A percentile compares a stretch with the other conserved stretches of the same genome.
Conservation (phyloP, 805 yeast species). For the Hanseniaspora mollemarum region DNA sequence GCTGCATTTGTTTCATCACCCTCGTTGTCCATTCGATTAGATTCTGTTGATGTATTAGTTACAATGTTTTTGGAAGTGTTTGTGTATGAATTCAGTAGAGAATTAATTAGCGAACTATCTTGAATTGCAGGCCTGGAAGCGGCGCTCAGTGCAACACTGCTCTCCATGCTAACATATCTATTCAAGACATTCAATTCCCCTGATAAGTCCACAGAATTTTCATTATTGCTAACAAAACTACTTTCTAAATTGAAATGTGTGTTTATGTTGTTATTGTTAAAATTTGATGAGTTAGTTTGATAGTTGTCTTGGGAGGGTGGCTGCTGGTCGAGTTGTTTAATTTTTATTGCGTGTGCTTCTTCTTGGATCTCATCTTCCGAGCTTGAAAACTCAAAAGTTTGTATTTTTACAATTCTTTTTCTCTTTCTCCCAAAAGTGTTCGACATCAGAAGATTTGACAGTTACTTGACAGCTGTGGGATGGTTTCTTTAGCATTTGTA, state of each 20-base stretch:
- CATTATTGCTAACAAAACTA: neutral
- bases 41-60: no score
- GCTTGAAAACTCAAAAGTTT: slow-evolving; percentile 7
- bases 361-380: slow-evolving; percentile 3
- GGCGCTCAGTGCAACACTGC: neutral
- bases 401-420: neutral
- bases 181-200: neutral
- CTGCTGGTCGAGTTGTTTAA: neutral
- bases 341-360: neutral
- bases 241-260: neutral
- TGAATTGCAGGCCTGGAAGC: neutral
- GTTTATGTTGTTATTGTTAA: neutral
- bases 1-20: neutral
- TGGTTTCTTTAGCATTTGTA: neutral
- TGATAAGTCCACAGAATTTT: neutral
- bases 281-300: neutral
- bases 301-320: neutral
- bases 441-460: slow-evolving; percentile 1
- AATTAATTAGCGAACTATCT: slow-evolving; percentile 4
- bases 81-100: neutral
- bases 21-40: neutral
- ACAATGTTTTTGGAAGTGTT: neutral
- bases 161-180: neutral
- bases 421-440: neutral
- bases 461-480: no score